Conservation (phyloP, 345 rosid species). For the Adansonia digitata region DNA sequence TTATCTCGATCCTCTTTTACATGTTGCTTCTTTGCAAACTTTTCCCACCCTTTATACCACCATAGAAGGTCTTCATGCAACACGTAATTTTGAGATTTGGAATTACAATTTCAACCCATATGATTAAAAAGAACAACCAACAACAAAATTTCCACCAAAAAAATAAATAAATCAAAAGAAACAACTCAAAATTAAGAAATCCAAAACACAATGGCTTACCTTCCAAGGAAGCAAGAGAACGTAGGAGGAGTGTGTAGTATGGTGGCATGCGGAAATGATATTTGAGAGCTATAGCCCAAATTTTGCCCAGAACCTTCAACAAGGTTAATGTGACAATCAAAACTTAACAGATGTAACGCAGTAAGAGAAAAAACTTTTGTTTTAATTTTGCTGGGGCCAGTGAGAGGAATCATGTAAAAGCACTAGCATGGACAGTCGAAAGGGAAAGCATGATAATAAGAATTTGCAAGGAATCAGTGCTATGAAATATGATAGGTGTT, state of each 20-base stretch:
- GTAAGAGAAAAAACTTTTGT: not conserved
- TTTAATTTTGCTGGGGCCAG: not conserved
- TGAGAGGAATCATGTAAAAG: not conserved
- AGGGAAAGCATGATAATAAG: not conserved
- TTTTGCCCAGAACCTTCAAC: constrained; percentile 75
- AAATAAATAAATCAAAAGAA: not conserved
- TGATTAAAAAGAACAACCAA: not conserved
- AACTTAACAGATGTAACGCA: not conserved
- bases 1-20: not conserved
- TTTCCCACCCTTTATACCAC: not conserved
- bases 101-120: not conserved
- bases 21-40: not conserved
- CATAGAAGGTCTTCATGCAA: not conserved
- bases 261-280: constrained; percentile 96
- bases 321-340: not conserved
- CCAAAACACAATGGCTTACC: constrained; percentile 35
- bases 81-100: not conserved
- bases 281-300: constrained; percentile 81
- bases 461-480: not conserved
- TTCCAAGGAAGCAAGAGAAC: constrained; percentile 95
- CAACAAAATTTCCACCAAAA: not conserved
- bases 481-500: not conserved
- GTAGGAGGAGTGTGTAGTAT: constrained; percentile 85
- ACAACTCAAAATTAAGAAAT: not conserved
- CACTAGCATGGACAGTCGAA: not conserved